phyloP scores from a whole-genome alignment of 148 eudicot genomes.

The Cornus suecica region DNA sequence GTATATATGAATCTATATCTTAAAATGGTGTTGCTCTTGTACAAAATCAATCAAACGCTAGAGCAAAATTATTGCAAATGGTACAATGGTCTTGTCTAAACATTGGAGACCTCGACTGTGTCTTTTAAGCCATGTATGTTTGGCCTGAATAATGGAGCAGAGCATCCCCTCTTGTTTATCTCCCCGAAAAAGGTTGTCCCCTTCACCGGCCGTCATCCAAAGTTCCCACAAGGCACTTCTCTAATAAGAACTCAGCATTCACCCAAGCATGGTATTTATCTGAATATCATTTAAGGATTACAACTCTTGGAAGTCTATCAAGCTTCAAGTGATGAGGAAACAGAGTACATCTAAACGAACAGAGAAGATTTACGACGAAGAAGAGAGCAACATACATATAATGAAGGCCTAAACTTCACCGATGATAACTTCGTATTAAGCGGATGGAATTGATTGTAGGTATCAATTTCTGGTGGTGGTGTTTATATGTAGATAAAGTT shows the following conservation, averaged over 20 bases:
- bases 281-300: constrained; percentile 43
- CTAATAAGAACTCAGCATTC: constrained; percentile 80
- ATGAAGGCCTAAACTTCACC: too few species aligned
- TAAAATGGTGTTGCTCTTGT: not conserved
- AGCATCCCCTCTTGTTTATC: constrained; percentile 16
- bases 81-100: not conserved
- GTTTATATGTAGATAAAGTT: too few species aligned
- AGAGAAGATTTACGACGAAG: not conserved
- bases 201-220: constrained; percentile 50
- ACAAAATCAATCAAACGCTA: not conserved
- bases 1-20: not conserved
- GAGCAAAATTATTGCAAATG: not conserved
- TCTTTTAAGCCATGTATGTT: not conserved
- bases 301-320: not conserved
- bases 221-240: constrained; percentile 88
- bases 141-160: not conserved
- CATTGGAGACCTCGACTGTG: not conserved
- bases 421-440: too few species aligned
- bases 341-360: not conserved
- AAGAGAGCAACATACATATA: not conserved
- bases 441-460: too few species aligned
- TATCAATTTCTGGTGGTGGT: not conserved
- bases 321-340: not conserved
- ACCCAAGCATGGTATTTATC: constrained; percentile 99
- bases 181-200: not conserved